Conservation (phyloP, 1,284 basidiomycete genomes). For the Malassezia cuniculi region DNA sequence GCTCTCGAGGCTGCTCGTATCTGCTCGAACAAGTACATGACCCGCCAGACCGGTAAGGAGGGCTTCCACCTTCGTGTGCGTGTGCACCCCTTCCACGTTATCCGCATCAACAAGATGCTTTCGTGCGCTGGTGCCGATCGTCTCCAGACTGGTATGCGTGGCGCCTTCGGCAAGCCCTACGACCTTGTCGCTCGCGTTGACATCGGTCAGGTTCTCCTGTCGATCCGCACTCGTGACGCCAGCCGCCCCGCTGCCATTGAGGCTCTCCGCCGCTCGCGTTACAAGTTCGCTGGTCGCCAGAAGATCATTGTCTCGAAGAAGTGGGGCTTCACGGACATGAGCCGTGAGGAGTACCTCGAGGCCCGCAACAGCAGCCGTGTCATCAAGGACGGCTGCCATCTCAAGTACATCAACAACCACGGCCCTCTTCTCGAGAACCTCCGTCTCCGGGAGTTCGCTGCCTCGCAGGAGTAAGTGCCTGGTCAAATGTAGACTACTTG, state of each 20-base stretch:
- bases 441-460: constrained; percentile 38
- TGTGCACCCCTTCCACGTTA: constrained; percentile 94
- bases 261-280: constrained; percentile 71
- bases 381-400: constrained; percentile 43
- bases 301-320: constrained; percentile 74
- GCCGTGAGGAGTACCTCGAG: constrained; percentile 74
- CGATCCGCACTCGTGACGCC: constrained; percentile 79
- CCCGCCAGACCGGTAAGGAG: constrained; percentile 95
- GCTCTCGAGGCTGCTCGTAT: constrained; percentile 97
- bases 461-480: constrained; percentile 36
- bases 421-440: constrained; percentile 41
- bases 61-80: constrained; percentile 96
- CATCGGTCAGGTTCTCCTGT: constrained; percentile 94
- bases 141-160: constrained; percentile 93
- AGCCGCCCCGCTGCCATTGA: constrained; percentile 85
- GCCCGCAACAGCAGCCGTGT: constrained; percentile 61
- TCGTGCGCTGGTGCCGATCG: constrained; percentile 97
- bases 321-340: constrained; percentile 83
- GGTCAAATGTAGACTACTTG: no score
- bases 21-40: constrained; percentile 98
- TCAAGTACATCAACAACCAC: constrained; percentile 44
- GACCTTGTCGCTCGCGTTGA: constrained; percentile 86
- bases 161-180: constrained; percentile 98
- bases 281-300: constrained; percentile 98
- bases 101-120: constrained; percentile 99